Evolutionary conservation across 495 filamentous ascomycete genomes (phyloP), one percentile per base, ranked within the genome.

Genomic region (Penicillium atrosanguineum): DNA sequence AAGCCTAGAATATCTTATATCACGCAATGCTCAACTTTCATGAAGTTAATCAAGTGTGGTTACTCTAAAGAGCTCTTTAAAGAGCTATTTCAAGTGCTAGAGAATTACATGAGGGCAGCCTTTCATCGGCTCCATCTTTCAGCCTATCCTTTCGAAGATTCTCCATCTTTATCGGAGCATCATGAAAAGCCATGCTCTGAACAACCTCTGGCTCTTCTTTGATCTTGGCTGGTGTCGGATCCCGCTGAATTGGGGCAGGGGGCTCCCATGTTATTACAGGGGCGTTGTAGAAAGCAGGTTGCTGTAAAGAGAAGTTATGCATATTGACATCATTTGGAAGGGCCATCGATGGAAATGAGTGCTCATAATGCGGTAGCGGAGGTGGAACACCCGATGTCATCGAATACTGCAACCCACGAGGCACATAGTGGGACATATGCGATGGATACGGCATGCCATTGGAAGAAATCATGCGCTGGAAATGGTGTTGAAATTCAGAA

Each of bases 211-310:
- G 39, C n/a, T 44, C 48, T 9, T 50, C 39, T 26, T 50, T 41
- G 39, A 50, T 25, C 28, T 20, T 34, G 14, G 16, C 19, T 12
- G 48, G 26, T 8, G 18, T 16, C 7, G 25, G 21, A 8, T 44
- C 48, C 12, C 1, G 26, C 25, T 44, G 25, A 11, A 18, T 15
- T 39, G 29, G 38, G 4, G 28, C n/a, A 9, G 37, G n/a, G 3
- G 39, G 18, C 38, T 43, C 48, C 48, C 48, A 50, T 4, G 48
- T 34, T 7, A 42, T 43, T 3, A 44, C 18, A 12, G 38, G 48
- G 1, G 38, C 19, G 16, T 31, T 21, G 18, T 19, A 2, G 39
- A 44, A 36, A 11, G 9, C 6, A 23, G 39, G 16, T 21, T 38
- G 14, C 12, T 36, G 48, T 5, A 18, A 21, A 12, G 16, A 7